phyloP scores from a whole-genome alignment of 2,329 filamentous ascomycete genomes.

The Leptosphaerulina australis region DNA sequence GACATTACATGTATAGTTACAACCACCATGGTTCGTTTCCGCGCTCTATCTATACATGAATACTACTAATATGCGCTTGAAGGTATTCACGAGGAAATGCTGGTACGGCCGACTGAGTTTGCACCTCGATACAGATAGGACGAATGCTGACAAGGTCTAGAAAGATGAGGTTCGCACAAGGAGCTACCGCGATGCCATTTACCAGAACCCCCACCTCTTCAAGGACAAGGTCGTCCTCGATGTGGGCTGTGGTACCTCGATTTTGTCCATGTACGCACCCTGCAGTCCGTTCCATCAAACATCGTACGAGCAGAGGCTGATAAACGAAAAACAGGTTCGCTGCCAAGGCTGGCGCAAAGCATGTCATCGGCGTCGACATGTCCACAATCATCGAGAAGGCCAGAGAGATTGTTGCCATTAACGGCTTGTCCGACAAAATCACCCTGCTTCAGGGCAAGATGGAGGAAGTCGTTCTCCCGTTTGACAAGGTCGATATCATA shows the following conservation, averaged over 20 bases:
- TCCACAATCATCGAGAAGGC: constrained; percentile 99
- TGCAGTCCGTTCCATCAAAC: constrained; percentile 14
- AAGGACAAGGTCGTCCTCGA: constrained; percentile 94
- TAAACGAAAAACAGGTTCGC: constrained; percentile 74
- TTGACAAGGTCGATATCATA: constrained; percentile 97
- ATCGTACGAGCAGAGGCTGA: constrained; percentile 30
- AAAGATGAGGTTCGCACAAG: constrained; percentile 98
- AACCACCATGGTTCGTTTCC: constrained; percentile 86
- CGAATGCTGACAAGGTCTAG: constrained; percentile 53
- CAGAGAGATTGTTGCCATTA: constrained; percentile 87
- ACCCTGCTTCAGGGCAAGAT: constrained; percentile 99
- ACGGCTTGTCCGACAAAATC: constrained; percentile 94
- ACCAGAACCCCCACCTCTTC: constrained; percentile 94
- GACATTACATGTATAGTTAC: constrained; percentile 67
- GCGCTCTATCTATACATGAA: constrained; percentile 38
- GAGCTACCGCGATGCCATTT: constrained; percentile 96
- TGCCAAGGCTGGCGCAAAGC: constrained; percentile 92
- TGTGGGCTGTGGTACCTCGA: constrained; percentile 95
- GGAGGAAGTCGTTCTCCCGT: constrained; percentile 95
- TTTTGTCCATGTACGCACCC: constrained; percentile 88
- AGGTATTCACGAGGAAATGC: constrained; percentile 98
- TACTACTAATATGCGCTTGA: constrained; percentile 50
- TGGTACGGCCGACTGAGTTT: constrained; percentile 66
- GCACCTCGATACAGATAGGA: not conserved
- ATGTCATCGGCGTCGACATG: constrained; percentile 99